Percentiles rank a stretch among this genome's conserved stretches.
phyloP scores from a whole-genome alignment of 2,329 filamentous ascomycete genomes.

The Ophiostoma tasmaniense region DNA sequence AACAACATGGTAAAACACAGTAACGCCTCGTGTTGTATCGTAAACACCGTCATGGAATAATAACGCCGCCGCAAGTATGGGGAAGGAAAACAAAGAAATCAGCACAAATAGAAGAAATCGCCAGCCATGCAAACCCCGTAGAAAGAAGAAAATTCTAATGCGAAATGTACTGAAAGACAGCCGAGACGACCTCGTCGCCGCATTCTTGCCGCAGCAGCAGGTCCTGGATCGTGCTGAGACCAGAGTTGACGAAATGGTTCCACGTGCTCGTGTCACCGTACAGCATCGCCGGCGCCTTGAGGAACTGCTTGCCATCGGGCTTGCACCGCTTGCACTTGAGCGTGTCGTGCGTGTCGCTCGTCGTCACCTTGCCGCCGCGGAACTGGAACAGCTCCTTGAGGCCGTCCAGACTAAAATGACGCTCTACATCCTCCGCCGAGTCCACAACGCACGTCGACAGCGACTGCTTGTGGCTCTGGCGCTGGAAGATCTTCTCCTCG shows the following conservation, averaged over 20 bases:
- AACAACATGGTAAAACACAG: not conserved
- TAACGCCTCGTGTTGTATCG: not conserved
- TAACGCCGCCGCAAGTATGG: not conserved
- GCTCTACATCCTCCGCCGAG: constrained; percentile 90
- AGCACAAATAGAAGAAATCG: not conserved
- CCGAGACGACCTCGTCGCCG: constrained; percentile 70
- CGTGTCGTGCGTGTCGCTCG: constrained; percentile 91
- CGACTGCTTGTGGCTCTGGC: constrained; percentile 96
- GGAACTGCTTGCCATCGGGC: constrained; percentile 73
- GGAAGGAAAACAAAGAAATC: constrained; percentile 6
- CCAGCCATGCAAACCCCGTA: not conserved
- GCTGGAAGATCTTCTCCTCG: constrained; percentile 98
- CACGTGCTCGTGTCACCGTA: constrained; percentile 99
- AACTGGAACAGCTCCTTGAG: constrained; percentile 93
- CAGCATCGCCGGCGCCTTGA: constrained; percentile 89
- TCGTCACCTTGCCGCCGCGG: constrained; percentile 57
- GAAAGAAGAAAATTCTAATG: constrained; percentile 37
- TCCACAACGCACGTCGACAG: constrained; percentile 95
- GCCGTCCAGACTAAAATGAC: constrained; percentile 88
- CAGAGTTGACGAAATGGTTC: constrained; percentile 90
- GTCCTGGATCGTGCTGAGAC: constrained; percentile 78
- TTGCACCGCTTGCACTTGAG: constrained; percentile 97
- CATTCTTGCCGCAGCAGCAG: constrained; percentile 80
- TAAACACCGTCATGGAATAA: not conserved
- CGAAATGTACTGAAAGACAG: constrained; percentile 98